Base-by-base conservation (phyloP, 1,284 basidiomycete genomes). In the Pyrrhoderma noxium region DNA sequence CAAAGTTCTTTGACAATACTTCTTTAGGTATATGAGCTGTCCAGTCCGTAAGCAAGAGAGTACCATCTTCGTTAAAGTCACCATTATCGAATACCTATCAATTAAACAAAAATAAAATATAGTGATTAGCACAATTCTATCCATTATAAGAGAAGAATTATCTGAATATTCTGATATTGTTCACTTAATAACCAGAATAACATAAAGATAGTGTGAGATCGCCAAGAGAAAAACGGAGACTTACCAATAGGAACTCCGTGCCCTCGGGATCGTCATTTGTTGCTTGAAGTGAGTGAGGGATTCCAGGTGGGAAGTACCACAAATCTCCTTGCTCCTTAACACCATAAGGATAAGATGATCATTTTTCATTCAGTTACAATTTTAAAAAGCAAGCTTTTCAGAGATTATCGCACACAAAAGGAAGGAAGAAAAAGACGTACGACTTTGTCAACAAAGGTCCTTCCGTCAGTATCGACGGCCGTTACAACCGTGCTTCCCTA, bases 291-390 rank as follows among this genome's bases (percentile, higher is more conserved):
- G 74, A 76, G 61, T 82, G 79, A 8, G 78, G 75, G 51, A 79
- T 72, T 13, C 84, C 82, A 9, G 82, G 67, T 13, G 82, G 82
- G 70, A 86, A 85, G 67, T 79, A 85, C 83, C 82, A 73, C 39
- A 73, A 53, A 51, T 71, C 70, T 2, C 68, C 69, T 21, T 61
- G 5, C 51, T 38, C 57, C 56, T 67, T 72, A 35, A 16, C 18
- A 34, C 21, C 21, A 43, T 16, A 13, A n/a, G n/a, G n/a, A n/a
- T n/a, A n/a, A n/a, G n/a, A n/a, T n/a, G n/a, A n/a, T n/a, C n/a
- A n/a, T n/a, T n/a, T n/a, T n/a, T n/a, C n/a, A n/a, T n/a, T n/a
- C n/a, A n/a, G n/a, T n/a, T n/a, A n/a, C n/a, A n/a, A n/a, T n/a
- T n/a, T n/a, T n/a, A n/a, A n/a, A n/a, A n/a, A n/a, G n/a, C n/a